Evolutionary conservation across 2,329 filamentous ascomycete genomes (phyloP).

Genomic region (Penicillium sp.): DNA sequence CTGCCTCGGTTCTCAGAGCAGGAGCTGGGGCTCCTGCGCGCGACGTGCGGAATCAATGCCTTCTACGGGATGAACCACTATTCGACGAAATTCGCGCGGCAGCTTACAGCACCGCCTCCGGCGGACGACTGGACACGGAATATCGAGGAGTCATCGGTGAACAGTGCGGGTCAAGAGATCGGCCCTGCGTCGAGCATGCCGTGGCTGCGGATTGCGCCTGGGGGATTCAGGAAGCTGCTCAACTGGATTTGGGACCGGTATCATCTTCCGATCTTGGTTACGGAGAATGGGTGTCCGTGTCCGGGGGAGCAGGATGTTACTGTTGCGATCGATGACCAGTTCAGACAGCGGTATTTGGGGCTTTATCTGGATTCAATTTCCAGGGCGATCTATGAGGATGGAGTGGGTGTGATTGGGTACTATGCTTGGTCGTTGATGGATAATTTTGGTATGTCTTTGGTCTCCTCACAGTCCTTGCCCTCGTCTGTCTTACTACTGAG

Average conservation of each 20-base stretch:
- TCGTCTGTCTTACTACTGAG: background rate
- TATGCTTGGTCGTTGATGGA: constrained; percentile 25
- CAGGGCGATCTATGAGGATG: constrained; percentile 14
- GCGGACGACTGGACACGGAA: constrained; percentile 20
- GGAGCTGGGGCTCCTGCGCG: background rate
- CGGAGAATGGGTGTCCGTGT: constrained; percentile 18
- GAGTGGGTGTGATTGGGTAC: constrained; percentile 16
- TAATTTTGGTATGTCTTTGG: constrained; percentile 19
- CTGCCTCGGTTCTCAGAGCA: background rate
- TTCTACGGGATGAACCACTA: constrained; percentile 27
- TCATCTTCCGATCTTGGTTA: constrained; percentile 13
- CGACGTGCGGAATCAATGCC: constrained; percentile 1
- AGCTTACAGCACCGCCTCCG: background rate
- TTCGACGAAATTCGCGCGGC: constrained; percentile 17
- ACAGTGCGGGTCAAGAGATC: constrained; percentile 8
- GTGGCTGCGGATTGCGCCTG: constrained; percentile 14
- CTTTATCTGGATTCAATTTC: constrained; percentile 14
- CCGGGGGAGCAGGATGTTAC: constrained; percentile 7
- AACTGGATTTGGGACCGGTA: constrained; percentile 14
- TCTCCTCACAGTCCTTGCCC: no score
- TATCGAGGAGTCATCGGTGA: constrained; percentile 14
- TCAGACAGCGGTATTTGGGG: constrained; percentile 11
- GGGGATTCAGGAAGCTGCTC: constrained; percentile 15
- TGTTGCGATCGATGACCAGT: constrained; percentile 9
- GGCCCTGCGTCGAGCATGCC: constrained; percentile 16